Conservation (phyloP, 371 early-diverging fungal genomes). For the Mortierella sp. region DNA sequence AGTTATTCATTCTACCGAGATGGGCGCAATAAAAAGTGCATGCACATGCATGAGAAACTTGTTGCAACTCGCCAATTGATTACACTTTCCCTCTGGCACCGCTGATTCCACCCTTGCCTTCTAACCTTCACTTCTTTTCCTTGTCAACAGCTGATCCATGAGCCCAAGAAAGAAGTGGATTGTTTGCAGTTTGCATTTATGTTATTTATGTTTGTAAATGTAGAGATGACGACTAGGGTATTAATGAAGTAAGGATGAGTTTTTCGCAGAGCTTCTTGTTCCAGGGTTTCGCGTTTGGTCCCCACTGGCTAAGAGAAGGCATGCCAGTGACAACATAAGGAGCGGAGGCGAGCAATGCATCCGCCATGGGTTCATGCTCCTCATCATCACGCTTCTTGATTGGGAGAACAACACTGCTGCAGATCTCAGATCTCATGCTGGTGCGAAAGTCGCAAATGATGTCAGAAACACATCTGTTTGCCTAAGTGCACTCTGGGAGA, state of each 20-base stretch:
- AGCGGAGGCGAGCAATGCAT: not conserved
- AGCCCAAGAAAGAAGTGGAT: not conserved
- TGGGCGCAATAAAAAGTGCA: not conserved
- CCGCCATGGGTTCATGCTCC: not conserved
- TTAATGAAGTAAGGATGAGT: not conserved
- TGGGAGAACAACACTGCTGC: conserved; percentile 15
- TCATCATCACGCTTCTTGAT: conserved; percentile 18
- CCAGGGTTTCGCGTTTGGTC: conserved; percentile 27
- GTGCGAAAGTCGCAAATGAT: conserved; percentile 68
- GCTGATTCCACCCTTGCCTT: not conserved
- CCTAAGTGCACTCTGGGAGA: conserved; percentile 47
- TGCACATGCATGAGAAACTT: not conserved
- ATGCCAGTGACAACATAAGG: not conserved
- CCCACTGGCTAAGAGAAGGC: not conserved
- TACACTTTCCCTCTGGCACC: not conserved
- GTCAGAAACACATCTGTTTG: conserved; percentile 60
- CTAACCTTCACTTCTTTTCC: not conserved
- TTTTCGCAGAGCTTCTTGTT: conserved; percentile 30
- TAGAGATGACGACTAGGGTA: not conserved
- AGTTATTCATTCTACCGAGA: not conserved
- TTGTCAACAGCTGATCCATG: not conserved
- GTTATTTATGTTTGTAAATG: not conserved
- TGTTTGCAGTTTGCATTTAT: not conserved
- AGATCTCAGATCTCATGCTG: conserved; percentile 61
- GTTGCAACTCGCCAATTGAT: not conserved